Percentiles rank a stretch among this genome's conserved stretches.
These are phyloP conservation scores for Russula abietina DNA, from an alignment of 768 basidiomycete genomes.

Conservation along the genomic window DNA sequence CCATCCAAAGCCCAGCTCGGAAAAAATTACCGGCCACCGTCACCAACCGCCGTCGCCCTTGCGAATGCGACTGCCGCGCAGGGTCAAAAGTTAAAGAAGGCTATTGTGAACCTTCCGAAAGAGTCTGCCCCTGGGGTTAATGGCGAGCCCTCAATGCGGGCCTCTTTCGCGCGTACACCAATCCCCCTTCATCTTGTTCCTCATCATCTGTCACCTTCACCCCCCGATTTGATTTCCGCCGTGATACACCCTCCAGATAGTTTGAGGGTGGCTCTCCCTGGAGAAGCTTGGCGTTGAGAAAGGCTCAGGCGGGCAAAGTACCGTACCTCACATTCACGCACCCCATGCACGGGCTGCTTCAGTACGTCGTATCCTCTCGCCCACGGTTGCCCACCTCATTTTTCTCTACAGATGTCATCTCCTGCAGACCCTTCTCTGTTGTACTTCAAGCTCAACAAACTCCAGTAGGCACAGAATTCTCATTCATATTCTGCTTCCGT, in stretches of 20 bases:
- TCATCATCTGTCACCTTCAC: constrained; percentile 27
- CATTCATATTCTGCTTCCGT: too few relatives aligned
- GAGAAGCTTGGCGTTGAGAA: too few relatives aligned
- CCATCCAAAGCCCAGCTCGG: too few relatives aligned
- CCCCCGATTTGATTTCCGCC: constrained; percentile 40
- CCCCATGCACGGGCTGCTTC: constrained; percentile 81
- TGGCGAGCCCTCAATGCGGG: too few relatives aligned
- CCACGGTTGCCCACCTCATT: constrained; percentile 15
- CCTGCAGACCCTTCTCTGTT: constrained; percentile 81
- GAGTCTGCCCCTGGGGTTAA: too few relatives aligned
- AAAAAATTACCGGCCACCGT: too few relatives aligned
- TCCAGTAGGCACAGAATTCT: constrained; percentile 75
- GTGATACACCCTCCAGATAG: too few relatives aligned
- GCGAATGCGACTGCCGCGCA: too few relatives aligned
- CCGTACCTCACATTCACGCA: constrained; percentile 55
- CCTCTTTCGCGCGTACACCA: constrained; percentile 59
- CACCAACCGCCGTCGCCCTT: too few relatives aligned
- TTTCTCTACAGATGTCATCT: constrained; percentile 67
- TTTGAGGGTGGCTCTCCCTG: too few relatives aligned
- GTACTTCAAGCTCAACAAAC: constrained; percentile 76
- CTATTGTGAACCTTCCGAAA: too few relatives aligned
- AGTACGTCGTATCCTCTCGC: constrained; percentile 42
- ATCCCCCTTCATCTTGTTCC: constrained; percentile 37
- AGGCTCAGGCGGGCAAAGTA: constrained; percentile 44
- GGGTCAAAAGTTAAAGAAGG: too few relatives aligned